Conservation (phyloP, 2,329 filamentous ascomycete genomes). For the Colletotrichum graminicola region DNA sequence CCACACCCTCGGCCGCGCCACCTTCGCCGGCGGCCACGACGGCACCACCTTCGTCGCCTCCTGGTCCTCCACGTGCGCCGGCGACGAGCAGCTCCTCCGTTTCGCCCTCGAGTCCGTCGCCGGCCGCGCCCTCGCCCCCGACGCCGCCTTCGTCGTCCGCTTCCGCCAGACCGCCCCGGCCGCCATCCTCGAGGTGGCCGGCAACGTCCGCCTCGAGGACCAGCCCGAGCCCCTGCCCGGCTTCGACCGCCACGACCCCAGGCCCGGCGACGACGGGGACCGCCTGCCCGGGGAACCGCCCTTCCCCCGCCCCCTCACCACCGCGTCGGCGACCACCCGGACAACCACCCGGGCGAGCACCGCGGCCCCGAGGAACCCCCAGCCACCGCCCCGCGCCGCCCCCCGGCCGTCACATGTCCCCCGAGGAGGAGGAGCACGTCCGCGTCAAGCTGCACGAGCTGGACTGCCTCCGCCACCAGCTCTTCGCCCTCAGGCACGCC, state of each 20-base stretch:
- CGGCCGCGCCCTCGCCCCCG: slow-evolving; percentile 53
- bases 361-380: too few species aligned
- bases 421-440: slow-evolving; percentile 45
- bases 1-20: slow-evolving; percentile 54
- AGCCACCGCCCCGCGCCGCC: background rate
- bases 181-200: slow-evolving; percentile 58
- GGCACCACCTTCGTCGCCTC: slow-evolving; percentile 56
- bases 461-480: slow-evolving; percentile 56
- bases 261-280: slow-evolving; percentile 33
- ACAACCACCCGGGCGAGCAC: slow-evolving; percentile 22
- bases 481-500: slow-evolving; percentile 56
- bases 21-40: slow-evolving; percentile 51
- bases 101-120: slow-evolving; percentile 59
- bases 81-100: slow-evolving; percentile 58
- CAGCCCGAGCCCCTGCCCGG: slow-evolving; percentile 32
- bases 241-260: slow-evolving; percentile 38
- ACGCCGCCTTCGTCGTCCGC: slow-evolving; percentile 55
- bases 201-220: slow-evolving; percentile 45
- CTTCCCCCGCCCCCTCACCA: slow-evolving; percentile 43
- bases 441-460: slow-evolving; percentile 60
- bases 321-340: slow-evolving; percentile 27
- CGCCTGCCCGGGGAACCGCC: slow-evolving; percentile 36
- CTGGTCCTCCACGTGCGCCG: slow-evolving; percentile 63
- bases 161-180: slow-evolving; percentile 61
- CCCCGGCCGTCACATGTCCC: slow-evolving; percentile 40